Evolutionary conservation across 2,329 filamentous ascomycete species (phyloP).

Genomic region (Huntiella omanensis): DNA sequence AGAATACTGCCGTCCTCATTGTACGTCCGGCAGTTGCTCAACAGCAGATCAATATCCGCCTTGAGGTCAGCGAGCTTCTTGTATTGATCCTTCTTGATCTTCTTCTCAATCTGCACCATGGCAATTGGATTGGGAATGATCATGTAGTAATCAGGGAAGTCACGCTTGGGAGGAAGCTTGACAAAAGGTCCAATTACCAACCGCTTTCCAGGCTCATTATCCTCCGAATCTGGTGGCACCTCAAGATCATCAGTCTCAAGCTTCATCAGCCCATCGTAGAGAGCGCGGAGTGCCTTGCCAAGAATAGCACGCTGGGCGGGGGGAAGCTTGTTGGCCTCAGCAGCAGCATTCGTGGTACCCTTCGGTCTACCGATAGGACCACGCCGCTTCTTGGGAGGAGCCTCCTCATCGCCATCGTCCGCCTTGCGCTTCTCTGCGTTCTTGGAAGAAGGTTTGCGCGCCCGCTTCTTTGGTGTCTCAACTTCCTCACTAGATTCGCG

Average conservation of each 20-base stretch:
- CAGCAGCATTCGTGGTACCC: constrained; percentile 23
- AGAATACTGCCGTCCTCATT: constrained; percentile 91
- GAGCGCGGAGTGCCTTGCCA: constrained; percentile 56
- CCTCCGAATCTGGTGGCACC: constrained; percentile 30
- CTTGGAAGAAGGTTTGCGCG: constrained; percentile 57
- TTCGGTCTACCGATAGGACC: constrained; percentile 54
- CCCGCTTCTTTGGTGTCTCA: constrained; percentile 55
- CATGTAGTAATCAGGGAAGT: constrained; percentile 89
- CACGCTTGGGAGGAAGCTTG: constrained; percentile 70
- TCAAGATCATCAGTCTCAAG: constrained; percentile 61
- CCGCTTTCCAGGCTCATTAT: constrained; percentile 43
- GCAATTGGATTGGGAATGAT: constrained; percentile 85
- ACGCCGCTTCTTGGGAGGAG: constrained; percentile 59
- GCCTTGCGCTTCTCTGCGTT: constrained; percentile 71
- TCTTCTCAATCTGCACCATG: constrained; percentile 86
- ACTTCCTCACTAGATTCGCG: constrained; percentile 64
- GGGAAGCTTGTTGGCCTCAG: constrained; percentile 30
- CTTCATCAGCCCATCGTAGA: constrained; percentile 66
- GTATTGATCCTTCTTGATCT: constrained; percentile 94
- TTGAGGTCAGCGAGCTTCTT: constrained; percentile 60
- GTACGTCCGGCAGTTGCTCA: constrained; percentile 82
- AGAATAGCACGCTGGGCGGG: constrained; percentile 55
- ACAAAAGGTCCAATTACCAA: constrained; percentile 88
- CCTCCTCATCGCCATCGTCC: constrained; percentile 56
- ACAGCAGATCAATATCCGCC: constrained; percentile 66